Percentiles rank a stretch among this genome's conserved stretches.
These are phyloP conservation scores for Pichia sp. DNA, from an alignment of 1,139 yeast genomes.

Conservation along the genomic window DNA sequence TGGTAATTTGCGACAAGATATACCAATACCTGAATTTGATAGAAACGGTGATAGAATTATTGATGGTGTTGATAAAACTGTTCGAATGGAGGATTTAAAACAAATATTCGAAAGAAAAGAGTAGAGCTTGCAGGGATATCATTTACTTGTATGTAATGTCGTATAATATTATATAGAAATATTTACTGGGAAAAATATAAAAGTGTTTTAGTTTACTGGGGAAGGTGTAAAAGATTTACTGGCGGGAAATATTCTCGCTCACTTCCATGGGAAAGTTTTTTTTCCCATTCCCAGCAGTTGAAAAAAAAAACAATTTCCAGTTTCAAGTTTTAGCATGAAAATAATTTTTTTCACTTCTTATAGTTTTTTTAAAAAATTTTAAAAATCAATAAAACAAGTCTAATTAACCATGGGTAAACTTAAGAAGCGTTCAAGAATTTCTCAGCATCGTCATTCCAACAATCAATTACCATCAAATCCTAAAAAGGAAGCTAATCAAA, in stretches of 20 bases:
- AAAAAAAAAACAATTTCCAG: no score
- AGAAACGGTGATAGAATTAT: conserved; percentile 34
- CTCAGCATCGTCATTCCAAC: conserved; percentile 29
- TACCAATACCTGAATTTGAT: conserved; percentile 44
- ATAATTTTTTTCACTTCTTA: background rate
- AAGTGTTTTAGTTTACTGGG: background rate
- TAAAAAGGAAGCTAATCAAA: conserved; percentile 44
- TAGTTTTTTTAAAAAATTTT: conserved; percentile 43
- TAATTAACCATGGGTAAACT: conserved; percentile 64
- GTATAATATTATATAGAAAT: background rate
- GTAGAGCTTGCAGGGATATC: background rate
- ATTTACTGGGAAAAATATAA: background rate
- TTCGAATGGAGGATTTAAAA: conserved; percentile 19
- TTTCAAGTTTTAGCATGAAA: background rate
- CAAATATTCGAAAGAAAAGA: conserved; percentile 15
- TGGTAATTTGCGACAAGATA: conserved; percentile 56
- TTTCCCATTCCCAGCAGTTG: no score
- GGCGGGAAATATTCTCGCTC: background rate
- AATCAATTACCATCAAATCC: conserved; percentile 21
- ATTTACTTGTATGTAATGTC: background rate
- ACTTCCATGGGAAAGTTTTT: no score
- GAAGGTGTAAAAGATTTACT: background rate
- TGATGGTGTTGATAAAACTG: conserved; percentile 16
- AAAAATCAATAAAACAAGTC: background rate
- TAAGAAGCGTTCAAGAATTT: conserved; percentile 60